Evolutionary conservation across 2,329 filamentous ascomycete genomes (phyloP).

Genomic region (Juglanconis juglandina): DNA sequence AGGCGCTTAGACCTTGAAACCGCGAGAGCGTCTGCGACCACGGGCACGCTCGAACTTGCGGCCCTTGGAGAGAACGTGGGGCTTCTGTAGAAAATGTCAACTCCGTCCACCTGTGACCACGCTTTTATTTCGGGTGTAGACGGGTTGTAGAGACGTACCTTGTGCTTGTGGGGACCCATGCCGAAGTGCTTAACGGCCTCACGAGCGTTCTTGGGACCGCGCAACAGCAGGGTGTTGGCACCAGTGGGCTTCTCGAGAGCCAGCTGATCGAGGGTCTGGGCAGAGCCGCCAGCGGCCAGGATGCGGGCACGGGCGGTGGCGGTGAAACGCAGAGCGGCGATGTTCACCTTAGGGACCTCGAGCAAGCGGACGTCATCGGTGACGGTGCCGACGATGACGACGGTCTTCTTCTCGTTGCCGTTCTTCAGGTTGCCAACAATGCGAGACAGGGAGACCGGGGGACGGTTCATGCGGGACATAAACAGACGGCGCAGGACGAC

Average conservation of each 20-base stretch:
- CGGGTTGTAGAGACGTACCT: conserved; percentile 55
- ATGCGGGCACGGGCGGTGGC: conserved; percentile 93
- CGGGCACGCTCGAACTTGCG: conserved; percentile 99
- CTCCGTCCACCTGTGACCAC: background rate
- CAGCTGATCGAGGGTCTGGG: conserved; percentile 94
- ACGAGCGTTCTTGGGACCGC: conserved; percentile 95
- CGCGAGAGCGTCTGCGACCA: conserved; percentile 96
- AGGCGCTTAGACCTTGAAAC: conserved; percentile 96
- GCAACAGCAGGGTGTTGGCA: conserved; percentile 93
- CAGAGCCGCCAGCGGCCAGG: conserved; percentile 87
- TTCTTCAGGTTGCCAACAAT: conserved; percentile 70
- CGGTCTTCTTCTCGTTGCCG: conserved; percentile 64
- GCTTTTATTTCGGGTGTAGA: no score
- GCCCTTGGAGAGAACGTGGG: conserved; percentile 95
- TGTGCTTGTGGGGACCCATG: conserved; percentile 95
- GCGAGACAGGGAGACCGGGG: conserved; percentile 89
- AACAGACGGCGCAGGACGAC: conserved; percentile 95
- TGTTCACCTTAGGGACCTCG: conserved; percentile 83
- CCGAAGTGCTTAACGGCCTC: conserved; percentile 99
- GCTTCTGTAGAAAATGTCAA: conserved; percentile 66
- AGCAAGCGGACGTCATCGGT: conserved; percentile 97
- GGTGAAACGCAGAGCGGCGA: conserved; percentile 96
- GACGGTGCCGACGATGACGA: conserved; percentile 91
- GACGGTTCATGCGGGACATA: conserved; percentile 98
- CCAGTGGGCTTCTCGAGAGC: conserved; percentile 93